Conservation (phyloP, 2,329 filamentous ascomycete genomes). For the Colletotrichum sublineola region DNA sequence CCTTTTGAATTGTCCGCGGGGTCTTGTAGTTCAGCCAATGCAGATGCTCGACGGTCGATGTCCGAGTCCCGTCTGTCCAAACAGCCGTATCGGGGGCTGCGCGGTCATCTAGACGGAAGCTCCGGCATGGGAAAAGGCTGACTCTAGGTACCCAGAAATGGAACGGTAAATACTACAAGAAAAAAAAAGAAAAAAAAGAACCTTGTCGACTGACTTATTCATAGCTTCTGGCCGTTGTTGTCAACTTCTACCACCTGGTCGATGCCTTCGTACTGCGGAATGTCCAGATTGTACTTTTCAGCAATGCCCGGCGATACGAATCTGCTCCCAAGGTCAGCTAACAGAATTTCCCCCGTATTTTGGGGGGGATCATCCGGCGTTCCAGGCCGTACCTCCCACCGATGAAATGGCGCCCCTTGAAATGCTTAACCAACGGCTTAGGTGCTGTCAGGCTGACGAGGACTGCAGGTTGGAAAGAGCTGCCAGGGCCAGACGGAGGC, state of each 20-base stretch:
- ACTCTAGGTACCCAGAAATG: constrained; percentile 43
- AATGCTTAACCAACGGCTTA: constrained; percentile 88
- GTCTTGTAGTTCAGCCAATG: constrained; percentile 54
- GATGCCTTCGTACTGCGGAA: constrained; percentile 85
- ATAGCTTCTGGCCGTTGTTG: constrained; percentile 66
- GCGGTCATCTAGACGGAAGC: constrained; percentile 59
- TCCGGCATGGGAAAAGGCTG: constrained; percentile 4
- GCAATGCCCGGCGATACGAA: constrained; percentile 85
- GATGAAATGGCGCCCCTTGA: constrained; percentile 89
- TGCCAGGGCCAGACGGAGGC: constrained; percentile 80
- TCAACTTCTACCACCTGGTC: constrained; percentile 90
- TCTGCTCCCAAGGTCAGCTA: constrained; percentile 56
- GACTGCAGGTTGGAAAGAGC: constrained; percentile 82
- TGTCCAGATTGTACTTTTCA: constrained; percentile 86
- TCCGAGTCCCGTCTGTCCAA: constrained; percentile 71
- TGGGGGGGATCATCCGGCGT: neutral
- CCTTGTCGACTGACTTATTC: constrained; percentile 43
- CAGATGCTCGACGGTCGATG: constrained; percentile 67
- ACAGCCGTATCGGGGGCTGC: constrained; percentile 69
- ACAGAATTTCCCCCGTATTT: neutral
- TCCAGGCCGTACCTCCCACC: constrained; percentile 77
- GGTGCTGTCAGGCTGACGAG: constrained; percentile 93
- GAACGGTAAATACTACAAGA: constrained; percentile 14
- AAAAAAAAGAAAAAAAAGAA: constrained; percentile 25
- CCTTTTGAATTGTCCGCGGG: constrained; percentile 60